Conservation (phyloP, 1,284 basidiomycete genomes). For the Irpex lacteus region DNA sequence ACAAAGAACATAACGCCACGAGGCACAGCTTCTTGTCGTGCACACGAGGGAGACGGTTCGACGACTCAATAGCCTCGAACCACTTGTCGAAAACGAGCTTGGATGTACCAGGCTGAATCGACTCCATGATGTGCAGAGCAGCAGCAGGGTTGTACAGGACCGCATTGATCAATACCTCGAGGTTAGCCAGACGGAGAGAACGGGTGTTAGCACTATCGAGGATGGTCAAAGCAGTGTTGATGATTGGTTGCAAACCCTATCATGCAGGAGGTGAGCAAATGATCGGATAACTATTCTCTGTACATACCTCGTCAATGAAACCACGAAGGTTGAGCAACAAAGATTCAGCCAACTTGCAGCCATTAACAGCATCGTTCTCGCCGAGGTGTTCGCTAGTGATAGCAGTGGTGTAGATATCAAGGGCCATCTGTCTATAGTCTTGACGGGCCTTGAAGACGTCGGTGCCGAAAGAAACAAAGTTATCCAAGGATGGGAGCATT, state of each 20-base stretch:
- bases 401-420: constrained; percentile 83
- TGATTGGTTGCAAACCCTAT: constrained; percentile 52
- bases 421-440: constrained; percentile 79
- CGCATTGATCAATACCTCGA: constrained; percentile 81
- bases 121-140: constrained; percentile 75
- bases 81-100: constrained; percentile 78
- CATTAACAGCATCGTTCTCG: constrained; percentile 80
- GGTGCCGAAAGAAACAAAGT: constrained; percentile 84
- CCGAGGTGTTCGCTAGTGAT: constrained; percentile 76
- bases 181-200: constrained; percentile 71
- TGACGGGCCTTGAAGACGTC: constrained; percentile 70
- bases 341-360: constrained; percentile 84
- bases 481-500: constrained; percentile 88
- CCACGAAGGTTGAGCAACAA: constrained; percentile 80
- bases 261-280: neutral
- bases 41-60: constrained; percentile 73
- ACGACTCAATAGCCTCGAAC: constrained; percentile 68
- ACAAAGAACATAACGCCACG: constrained; percentile 68
- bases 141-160: constrained; percentile 85
- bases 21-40: constrained; percentile 89
- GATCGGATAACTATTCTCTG: neutral
- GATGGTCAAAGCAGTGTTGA: constrained; percentile 57
- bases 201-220: constrained; percentile 60
- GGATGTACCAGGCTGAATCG: constrained; percentile 51
- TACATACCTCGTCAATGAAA: constrained; percentile 69